Base-by-base conservation (phyloP, 2,329 filamentous ascomycete species). In the Pseudocercospora fuligena region DNA sequence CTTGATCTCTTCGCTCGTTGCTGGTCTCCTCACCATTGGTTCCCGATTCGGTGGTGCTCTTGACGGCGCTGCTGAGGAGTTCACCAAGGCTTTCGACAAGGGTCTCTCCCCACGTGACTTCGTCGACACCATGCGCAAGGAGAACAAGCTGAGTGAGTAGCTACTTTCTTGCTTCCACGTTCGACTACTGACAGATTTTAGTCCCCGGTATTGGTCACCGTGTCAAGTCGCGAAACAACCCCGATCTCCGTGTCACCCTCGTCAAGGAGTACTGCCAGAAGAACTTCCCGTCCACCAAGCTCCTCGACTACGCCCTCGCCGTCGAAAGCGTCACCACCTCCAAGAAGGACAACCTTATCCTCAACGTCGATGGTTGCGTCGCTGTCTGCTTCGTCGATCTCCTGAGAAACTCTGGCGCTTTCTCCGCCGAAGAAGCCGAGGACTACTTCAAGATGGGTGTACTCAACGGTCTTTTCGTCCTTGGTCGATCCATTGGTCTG, bases 321-420 rank as follows among this genome's bases (percentile, higher is more conserved):
- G 95, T 99, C 74, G 95, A 99, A 89, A 92, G 92, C 11, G 95
- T 99, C 72, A 99, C 95, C 64, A 99, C 95, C 60, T 97, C 93
- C 73, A 99, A 99, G 92, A 99, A 99, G 89, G 95, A 99, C 86
- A 99, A 98, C 88, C 89, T 99, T 75, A 99, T 99, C 77, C 90
- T 99, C 78, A 99, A 99, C 87, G 95, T 99, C 67, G 95, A 98
- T 80, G 95, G 95, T 77, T 97, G 93, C 82, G 92, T 99, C 78
- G 95, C 95, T 73, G 95, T 99, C 80, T 97, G 94, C 90, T 99
- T 99, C 80, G 94, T 99, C 73, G 95, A 99, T 79, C 87, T 99
- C 71, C 87, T 99, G 83, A 92, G 95, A 83, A 97, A 97, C 89
- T 97, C 94, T 81, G 95, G 95, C 81, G 94, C 95, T 64, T 99